Evolutionary conservation across 108 stramenopile genomes (phyloP).

Genomic region (Pseudonitzschia delicatissima): DNA sequence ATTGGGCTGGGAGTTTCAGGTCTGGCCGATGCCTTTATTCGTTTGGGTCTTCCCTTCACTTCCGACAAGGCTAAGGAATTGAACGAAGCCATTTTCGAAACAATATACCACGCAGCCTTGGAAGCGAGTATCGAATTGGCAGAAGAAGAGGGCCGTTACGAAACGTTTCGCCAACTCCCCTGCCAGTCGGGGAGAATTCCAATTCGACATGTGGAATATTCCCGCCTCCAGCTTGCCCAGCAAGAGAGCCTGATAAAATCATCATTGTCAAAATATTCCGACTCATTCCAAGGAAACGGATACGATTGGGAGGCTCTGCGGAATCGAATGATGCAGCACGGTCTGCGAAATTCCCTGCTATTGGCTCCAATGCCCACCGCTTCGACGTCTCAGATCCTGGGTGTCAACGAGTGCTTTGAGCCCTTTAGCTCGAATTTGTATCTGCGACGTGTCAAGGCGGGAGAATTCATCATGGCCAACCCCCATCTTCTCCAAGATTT

Average conservation of each 20-base stretch:
- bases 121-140: slow-evolving; percentile 94
- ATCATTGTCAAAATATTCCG: slow-evolving; percentile 18
- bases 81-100: slow-evolving; percentile 95
- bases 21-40: slow-evolving; percentile 92
- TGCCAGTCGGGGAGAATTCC: slow-evolving; percentile 85
- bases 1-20: slow-evolving; percentile 97
- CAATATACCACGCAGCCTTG: slow-evolving; percentile 92
- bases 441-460: slow-evolving; percentile 92
- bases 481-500: slow-evolving; percentile 94
- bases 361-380: slow-evolving; percentile 99
- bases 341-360: slow-evolving; percentile 92
- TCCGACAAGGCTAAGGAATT: slow-evolving; percentile 79
- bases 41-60: slow-evolving; percentile 90
- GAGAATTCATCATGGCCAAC: slow-evolving; percentile 97
- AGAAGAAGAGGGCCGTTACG: slow-evolving; percentile 79
- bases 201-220: slow-evolving; percentile 93
- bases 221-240: slow-evolving; percentile 60
- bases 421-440: slow-evolving; percentile 97
- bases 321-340: slow-evolving; percentile 61
- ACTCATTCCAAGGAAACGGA: slow-evolving; percentile 36
- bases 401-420: slow-evolving; percentile 97
- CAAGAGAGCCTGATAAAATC: slow-evolving; percentile 7
- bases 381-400: slow-evolving; percentile 95
- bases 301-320: slow-evolving; percentile 90
- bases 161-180: slow-evolving; percentile 90